phyloP scores from a whole-genome alignment of 495 filamentous ascomycete species.

The Friedmanniomyces simplex region DNA sequence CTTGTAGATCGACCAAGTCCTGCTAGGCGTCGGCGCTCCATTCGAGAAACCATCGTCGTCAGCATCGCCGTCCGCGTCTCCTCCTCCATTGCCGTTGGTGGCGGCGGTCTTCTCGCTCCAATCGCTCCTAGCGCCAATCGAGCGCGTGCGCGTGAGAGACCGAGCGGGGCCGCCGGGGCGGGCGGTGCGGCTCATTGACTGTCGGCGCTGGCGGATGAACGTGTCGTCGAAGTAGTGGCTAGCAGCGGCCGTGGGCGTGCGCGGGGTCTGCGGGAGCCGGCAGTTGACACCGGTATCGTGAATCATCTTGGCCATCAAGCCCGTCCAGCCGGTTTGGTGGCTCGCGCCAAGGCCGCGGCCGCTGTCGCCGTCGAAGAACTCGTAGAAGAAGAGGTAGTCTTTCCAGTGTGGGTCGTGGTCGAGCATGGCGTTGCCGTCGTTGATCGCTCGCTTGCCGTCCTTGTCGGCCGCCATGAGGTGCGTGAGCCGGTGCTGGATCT shows the following conservation, averaged over 20 bases:
- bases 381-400: slow-evolving; percentile 89
- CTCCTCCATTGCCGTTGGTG: slow-evolving; percentile 29
- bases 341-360: slow-evolving; percentile 84
- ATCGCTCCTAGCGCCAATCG: slow-evolving; percentile 80
- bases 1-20: slow-evolving; percentile 21
- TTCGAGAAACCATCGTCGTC: slow-evolving; percentile 7
- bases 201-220: slow-evolving; percentile 48
- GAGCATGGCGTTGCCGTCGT: slow-evolving; percentile 67
- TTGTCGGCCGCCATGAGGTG: slow-evolving; percentile 78
- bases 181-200: slow-evolving; percentile 10
- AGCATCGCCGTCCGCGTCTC: slow-evolving; percentile 26
- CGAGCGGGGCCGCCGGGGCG: slow-evolving; percentile 45
- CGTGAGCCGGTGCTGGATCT: slow-evolving; percentile 88
- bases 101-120: slow-evolving; percentile 47
- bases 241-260: slow-evolving; percentile 70
- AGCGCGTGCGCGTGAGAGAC: slow-evolving; percentile 71
- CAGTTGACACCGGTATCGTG: slow-evolving; percentile 91
- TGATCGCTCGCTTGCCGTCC: slow-evolving; percentile 76
- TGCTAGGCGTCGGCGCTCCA: slow-evolving; percentile 1
- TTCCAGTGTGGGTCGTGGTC: slow-evolving; percentile 89
- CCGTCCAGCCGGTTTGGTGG: slow-evolving; percentile 98
- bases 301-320: slow-evolving; percentile 88
- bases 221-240: slow-evolving; percentile 93
- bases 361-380: slow-evolving; percentile 91
- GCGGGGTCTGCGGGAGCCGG: slow-evolving; percentile 84